Percentiles rank a stretch among this genome's conserved stretches.
Evolutionary conservation across 225 moss, liverwort and hornwort species (phyloP).

Genomic region (Pseudoscleropodium purum): DNA sequence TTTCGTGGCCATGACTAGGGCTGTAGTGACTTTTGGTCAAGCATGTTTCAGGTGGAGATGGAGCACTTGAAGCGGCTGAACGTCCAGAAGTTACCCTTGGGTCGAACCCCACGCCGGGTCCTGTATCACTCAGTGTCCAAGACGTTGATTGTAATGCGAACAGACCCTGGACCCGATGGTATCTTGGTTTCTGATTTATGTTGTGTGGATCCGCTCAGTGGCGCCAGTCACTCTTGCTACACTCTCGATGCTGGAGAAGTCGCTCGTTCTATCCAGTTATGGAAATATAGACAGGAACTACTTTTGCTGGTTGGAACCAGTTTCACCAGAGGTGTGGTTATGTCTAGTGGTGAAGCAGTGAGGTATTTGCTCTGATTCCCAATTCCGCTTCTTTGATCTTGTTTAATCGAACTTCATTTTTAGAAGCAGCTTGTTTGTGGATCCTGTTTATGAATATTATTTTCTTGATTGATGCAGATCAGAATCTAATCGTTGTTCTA

Average conservation of each 20-base stretch:
- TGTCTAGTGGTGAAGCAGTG: conserved; percentile 81
- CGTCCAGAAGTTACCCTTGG: conserved; percentile 73
- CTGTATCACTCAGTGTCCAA: conserved; percentile 78
- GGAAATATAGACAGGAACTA: conserved; percentile 61
- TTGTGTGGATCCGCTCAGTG: conserved; percentile 93
- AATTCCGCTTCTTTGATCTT: background rate
- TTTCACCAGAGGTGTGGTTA: conserved; percentile 38
- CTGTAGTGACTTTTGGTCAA: conserved; percentile 2
- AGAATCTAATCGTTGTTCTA: background rate
- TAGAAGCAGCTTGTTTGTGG: background rate
- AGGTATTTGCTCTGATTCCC: conserved; percentile 30
- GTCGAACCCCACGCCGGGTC: conserved; percentile 77
- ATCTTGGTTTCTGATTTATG: conserved; percentile 70
- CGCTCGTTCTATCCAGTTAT: conserved; percentile 79
- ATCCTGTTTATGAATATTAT: background rate
- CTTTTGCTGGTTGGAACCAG: conserved; percentile 88
- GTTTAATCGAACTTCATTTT: background rate
- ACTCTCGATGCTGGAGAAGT: conserved; percentile 80
- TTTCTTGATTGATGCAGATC: background rate
- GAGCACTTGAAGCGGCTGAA: conserved; percentile 91
- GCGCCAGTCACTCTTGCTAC: conserved; percentile 62
- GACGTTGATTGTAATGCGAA: conserved; percentile 78
- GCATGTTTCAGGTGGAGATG: conserved; percentile 80
- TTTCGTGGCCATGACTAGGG: background rate
- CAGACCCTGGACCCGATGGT: conserved; percentile 43